Evolutionary conservation across 768 basidiomycete species (phyloP).

Genomic region (Lactifluus subvellereus): DNA sequence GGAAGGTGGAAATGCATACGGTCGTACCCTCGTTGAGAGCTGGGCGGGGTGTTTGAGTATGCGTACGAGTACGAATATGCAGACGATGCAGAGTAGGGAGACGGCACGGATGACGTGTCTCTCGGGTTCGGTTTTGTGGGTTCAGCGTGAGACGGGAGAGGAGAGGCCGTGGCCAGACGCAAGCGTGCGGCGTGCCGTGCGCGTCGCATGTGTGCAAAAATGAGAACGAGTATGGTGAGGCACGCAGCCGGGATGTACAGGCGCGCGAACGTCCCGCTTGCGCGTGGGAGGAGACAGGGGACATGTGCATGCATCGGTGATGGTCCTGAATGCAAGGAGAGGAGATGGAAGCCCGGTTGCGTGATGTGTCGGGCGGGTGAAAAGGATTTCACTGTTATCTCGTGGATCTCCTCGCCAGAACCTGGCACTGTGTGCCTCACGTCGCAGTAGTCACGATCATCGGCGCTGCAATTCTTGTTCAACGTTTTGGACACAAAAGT

Average conservation of each 20-base stretch:
- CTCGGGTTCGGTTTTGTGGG: neutral
- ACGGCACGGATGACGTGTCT: neutral
- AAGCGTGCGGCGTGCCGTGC: slow-evolving; percentile 13
- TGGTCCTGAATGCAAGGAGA: slow-evolving; percentile 55
- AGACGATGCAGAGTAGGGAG: slow-evolving; percentile 24
- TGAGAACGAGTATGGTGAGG: slow-evolving; percentile 45
- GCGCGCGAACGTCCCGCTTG: slow-evolving; percentile 49
- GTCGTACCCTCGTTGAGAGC: slow-evolving; percentile 3
- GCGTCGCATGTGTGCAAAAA: slow-evolving; percentile 39
- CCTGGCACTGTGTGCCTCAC: slow-evolving; percentile 44
- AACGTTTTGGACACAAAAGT: neutral
- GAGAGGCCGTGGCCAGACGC: slow-evolving; percentile 21
- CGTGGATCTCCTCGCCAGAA: slow-evolving; percentile 41
- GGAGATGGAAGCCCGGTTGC: slow-evolving; percentile 78
- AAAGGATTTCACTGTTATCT: slow-evolving; percentile 87
- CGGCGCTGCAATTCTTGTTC: slow-evolving; percentile 47
- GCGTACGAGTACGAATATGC: slow-evolving; percentile 24
- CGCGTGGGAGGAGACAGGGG: slow-evolving; percentile 79
- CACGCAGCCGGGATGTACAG: slow-evolving; percentile 61
- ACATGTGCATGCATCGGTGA: slow-evolving; percentile 44
- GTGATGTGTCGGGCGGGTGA: slow-evolving; percentile 67
- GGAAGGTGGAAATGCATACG: slow-evolving; percentile 6
- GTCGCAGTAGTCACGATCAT: slow-evolving; percentile 91
- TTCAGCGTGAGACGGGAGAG: slow-evolving; percentile 9
- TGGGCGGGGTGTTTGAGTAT: slow-evolving; percentile 21